These are phyloP conservation scores for Sugiyamaella neomexicana DNA, from an alignment of 1,139 yeast species.

Conservation along the genomic window DNA sequence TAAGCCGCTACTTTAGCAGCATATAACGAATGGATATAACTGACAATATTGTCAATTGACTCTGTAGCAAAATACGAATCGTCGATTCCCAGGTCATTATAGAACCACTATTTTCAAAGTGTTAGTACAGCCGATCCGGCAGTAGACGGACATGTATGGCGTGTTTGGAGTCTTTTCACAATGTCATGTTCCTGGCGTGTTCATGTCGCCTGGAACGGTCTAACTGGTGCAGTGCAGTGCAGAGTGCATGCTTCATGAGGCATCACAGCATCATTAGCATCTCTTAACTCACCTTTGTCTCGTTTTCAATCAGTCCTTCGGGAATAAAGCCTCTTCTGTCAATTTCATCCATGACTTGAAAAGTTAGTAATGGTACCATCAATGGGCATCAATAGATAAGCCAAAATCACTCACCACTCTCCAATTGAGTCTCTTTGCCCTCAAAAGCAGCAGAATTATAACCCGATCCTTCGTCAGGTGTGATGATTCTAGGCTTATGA, in stretches of 20 bases:
- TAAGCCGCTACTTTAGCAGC: slow-evolving; percentile 92
- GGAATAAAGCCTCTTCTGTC: slow-evolving; percentile 90
- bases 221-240: neutral
- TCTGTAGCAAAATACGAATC: slow-evolving; percentile 88
- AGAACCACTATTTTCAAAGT: slow-evolving; percentile 63
- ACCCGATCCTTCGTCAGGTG: slow-evolving; percentile 45
- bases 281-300: slow-evolving; percentile 54
- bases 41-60: slow-evolving; percentile 73
- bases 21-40: slow-evolving; percentile 80
- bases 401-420: slow-evolving; percentile 47
- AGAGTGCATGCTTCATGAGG: neutral
- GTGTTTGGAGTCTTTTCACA: neutral
- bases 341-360: slow-evolving; percentile 69
- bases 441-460: slow-evolving; percentile 74
- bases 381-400: too few relatives aligned
- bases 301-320: slow-evolving; percentile 78
- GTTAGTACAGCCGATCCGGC: slow-evolving; percentile 23
- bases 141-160: slow-evolving; percentile 10
- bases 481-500: slow-evolving; percentile 24
- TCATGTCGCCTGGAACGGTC: neutral
- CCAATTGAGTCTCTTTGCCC: slow-evolving; percentile 80
- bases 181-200: neutral
- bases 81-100: slow-evolving; percentile 83
- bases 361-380: slow-evolving; percentile 7
- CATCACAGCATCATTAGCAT: neutral